Evolutionary conservation across 2,329 filamentous ascomycete genomes (phyloP).

Genomic region (Alternaria novae-zelandiae): DNA sequence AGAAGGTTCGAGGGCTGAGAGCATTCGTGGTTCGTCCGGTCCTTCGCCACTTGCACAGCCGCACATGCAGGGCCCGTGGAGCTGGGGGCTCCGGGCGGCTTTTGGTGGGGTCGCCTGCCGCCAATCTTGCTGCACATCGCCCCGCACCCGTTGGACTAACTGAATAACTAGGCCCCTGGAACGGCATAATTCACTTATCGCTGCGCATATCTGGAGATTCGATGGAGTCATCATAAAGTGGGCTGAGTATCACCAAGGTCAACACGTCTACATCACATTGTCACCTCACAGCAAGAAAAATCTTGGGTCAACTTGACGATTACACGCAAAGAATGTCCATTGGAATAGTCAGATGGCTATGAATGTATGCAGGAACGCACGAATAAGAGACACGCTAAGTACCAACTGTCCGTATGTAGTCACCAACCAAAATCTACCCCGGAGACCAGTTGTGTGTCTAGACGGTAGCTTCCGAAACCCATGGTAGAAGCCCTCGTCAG

Average conservation of each 20-base stretch:
- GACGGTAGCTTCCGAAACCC: no score
- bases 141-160: background rate
- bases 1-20: constrained; percentile 1
- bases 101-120: constrained; percentile 12
- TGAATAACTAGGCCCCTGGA: background rate
- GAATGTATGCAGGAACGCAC: background rate
- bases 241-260: background rate
- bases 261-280: background rate
- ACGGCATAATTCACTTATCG: background rate
- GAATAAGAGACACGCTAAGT: no score
- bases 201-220: background rate
- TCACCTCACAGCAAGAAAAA: accelerated
- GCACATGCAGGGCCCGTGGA: constrained; percentile 9
- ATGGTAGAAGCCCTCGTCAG: no score
- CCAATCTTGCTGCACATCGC: constrained; percentile 3
- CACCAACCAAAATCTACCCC: no score
- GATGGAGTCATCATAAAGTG: background rate
- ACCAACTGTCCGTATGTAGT: no score
- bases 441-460: no score
- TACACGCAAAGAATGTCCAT: background rate
- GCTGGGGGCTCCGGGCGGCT: background rate
- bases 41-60: constrained; percentile 14
- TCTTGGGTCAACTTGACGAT: background rate
- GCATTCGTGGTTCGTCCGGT: background rate
- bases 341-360: background rate